Evolutionary conservation across 129 eudicot genomes (phyloP).

Genomic region (Centrapalus pauciflorus): DNA sequence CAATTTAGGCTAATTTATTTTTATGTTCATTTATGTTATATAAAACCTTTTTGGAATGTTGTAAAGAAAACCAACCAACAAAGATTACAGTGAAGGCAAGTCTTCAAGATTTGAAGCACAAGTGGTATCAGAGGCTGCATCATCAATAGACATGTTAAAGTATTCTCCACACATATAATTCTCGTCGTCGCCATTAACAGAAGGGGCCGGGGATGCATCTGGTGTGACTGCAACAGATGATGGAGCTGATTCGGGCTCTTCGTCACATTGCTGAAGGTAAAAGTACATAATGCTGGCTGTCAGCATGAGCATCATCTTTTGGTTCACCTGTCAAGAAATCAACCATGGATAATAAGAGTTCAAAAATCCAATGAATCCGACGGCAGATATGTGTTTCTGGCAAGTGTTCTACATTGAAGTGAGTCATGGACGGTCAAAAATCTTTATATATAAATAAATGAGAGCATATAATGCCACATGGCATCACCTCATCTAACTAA

Average conservation of each 20-base stretch:
- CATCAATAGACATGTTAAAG: conserved; percentile 43
- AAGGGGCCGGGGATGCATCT: conserved; percentile 53
- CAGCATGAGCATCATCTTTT: conserved; percentile 86
- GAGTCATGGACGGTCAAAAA: too few species aligned
- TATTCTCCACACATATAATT: conserved; percentile 35
- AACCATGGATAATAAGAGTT: neutral
- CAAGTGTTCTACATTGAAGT: too few species aligned
- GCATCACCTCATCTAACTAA: too few species aligned
- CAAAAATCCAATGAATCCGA: neutral
- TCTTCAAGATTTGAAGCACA: conserved; percentile 33
- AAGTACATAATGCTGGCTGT: conserved; percentile 95
- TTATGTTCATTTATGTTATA: conserved; percentile 3
- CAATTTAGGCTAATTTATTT: conserved; percentile 3
- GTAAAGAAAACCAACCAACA: neutral
- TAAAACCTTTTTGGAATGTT: neutral
- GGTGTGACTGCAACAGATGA: conserved; percentile 36
- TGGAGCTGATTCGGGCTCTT: conserved; percentile 46
- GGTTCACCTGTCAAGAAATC: conserved; percentile 55
- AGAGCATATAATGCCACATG: too few species aligned
- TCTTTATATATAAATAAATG: too few species aligned
- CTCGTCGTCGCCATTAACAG: conserved; percentile 46
- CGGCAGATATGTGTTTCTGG: too few species aligned
- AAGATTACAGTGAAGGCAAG: conserved; percentile 18
- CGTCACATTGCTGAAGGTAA: conserved; percentile 71
- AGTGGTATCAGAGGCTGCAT: conserved; percentile 51